Evolutionary conservation across 768 basidiomycete genomes (phyloP), one percentile per base, ranked within the genome.

Genomic region (Boletellus sp.): DNA sequence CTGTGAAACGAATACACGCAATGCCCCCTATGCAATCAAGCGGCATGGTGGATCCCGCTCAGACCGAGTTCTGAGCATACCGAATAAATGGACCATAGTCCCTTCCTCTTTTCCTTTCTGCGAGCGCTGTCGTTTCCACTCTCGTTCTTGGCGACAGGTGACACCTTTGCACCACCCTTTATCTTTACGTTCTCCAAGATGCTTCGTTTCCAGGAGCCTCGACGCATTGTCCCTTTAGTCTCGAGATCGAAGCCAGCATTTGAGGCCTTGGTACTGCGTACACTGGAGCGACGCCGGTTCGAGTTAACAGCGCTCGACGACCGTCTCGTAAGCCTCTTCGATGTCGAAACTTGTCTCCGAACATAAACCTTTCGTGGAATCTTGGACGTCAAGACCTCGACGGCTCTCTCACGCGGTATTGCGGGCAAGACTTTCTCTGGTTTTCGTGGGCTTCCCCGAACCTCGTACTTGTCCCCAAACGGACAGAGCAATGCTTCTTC

Each of bases 21-120:
- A 10, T 11, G 11, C 26, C 17, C 35, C 9, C 22, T 19, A 23
- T 6, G 34, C 38, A 10, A 32, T 61, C 46, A 53, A 16, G 44
- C 32, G 6, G 37, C 42, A 16, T 39, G 56, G 32, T 51, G 36
- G 4, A 20, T 31, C 35, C 52, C 57, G 34, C 47, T 57, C 41
- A 52, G 36, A 28, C 56, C 57, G 13, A 66, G 50, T n/a, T 65
- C 63, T 0, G 63, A 58, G 42, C 53, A 56, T 6, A 64, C 64
- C 20, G 64, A 66, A 50, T 64, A 64, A 39, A 64, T 64, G 0
- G 63, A 64, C 61, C 64, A 55, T 8, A 54, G n/a, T 16, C 61
- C 61, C 46, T 58, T 66, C 54, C 53, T 52, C 54, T 51, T 66
- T 32, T 52, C 54, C 47, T 53, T 66, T 42, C 35, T 59, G 19